Conservation (phyloP, 208 protist species). For the Wallacemonas sp. region DNA sequence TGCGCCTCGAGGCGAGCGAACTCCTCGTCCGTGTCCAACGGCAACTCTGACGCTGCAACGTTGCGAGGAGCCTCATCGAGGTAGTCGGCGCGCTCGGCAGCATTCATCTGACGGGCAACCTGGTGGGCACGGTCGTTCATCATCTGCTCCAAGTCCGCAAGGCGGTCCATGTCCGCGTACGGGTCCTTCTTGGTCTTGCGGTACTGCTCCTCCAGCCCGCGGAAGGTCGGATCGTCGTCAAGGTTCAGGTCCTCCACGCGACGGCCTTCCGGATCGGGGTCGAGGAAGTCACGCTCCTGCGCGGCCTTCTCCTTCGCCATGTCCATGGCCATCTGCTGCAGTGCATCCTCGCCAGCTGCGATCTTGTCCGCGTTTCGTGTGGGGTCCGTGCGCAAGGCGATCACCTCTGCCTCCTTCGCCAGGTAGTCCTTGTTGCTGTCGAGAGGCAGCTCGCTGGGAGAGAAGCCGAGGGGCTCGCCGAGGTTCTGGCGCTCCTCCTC, state of each 20-base stretch:
- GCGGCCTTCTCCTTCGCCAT: conserved; percentile 56
- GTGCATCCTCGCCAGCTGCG: conserved; percentile 27
- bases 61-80: conserved; percentile 37
- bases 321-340: conserved; percentile 44
- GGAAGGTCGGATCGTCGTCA: conserved; percentile 58
- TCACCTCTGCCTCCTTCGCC: conserved; percentile 48
- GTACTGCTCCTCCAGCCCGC: conserved; percentile 69
- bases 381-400: conserved; percentile 39
- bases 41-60: conserved; percentile 58
- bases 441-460: conserved; percentile 58
- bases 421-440: conserved; percentile 47
- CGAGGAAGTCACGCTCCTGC: conserved; percentile 66
- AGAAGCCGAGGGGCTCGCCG: conserved; percentile 55
- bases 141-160: conserved; percentile 61
- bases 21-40: conserved; percentile 70
- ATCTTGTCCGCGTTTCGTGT: conserved; percentile 46
- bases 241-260: conserved; percentile 44
- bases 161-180: conserved; percentile 48
- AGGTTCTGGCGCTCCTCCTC: conserved; percentile 59
- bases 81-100: conserved; percentile 50
- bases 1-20: conserved; percentile 61
- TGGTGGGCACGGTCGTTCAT: conserved; percentile 71
- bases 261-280: conserved; percentile 62
- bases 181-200: conserved; percentile 50
- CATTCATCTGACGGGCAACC: conserved; percentile 62